Percentiles rank a stretch among this genome's conserved stretches.
These are phyloP conservation scores for Didymella arachidicola DNA, from an alignment of 2,329 filamentous ascomycete genomes.

Conservation along the genomic window DNA sequence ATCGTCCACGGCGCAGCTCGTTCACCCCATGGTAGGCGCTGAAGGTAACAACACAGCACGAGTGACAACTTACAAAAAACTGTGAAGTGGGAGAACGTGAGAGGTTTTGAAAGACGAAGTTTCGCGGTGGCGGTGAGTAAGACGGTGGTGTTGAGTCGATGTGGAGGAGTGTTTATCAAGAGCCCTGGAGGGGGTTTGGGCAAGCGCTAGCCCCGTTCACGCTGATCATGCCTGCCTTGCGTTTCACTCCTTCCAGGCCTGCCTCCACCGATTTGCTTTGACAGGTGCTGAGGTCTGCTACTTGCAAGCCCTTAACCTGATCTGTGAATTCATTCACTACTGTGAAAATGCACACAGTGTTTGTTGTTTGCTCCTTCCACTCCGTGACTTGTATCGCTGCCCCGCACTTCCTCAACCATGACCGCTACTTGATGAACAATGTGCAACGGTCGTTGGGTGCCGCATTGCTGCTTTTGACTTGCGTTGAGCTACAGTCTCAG, in stretches of 20 bases:
- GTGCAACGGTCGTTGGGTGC: conserved; percentile 22
- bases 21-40: conserved; percentile 32
- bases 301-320: conserved; percentile 19
- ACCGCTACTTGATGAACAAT: conserved; percentile 8
- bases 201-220: conserved; percentile 5
- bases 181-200: conserved; percentile 22
- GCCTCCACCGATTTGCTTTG: conserved; percentile 17
- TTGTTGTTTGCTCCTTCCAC: conserved; percentile 6
- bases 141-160: conserved; percentile 30
- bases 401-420: conserved; percentile 33
- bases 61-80: conserved; percentile 44
- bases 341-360: neutral
- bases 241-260: conserved; percentile 30
- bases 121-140: conserved; percentile 27
- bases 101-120: conserved; percentile 23
- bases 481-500: neutral
- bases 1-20: conserved; percentile 40
- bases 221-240: conserved; percentile 40
- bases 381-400: conserved; percentile 19
- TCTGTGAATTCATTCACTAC: neutral
- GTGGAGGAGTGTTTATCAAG: conserved; percentile 30
- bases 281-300: conserved; percentile 25
- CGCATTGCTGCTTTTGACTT: conserved; percentile 9
- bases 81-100: conserved; percentile 21
- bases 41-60: conserved; percentile 39